Evolutionary conservation across 331 rosid species (phyloP).

Genomic region (Rosa hybrid): DNA sequence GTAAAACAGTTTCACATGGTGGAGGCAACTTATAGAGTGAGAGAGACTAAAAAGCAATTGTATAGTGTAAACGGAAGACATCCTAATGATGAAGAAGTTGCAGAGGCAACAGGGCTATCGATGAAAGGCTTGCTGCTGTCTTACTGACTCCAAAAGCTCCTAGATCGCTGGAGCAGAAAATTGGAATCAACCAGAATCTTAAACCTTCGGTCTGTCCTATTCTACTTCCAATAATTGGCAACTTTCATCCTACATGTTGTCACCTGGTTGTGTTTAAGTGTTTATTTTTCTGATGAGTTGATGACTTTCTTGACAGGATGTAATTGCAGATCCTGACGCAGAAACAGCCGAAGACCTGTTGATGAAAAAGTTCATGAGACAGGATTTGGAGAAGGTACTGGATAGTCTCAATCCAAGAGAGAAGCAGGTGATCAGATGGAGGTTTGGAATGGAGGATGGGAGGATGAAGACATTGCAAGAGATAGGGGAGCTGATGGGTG

Average conservation of each 20-base stretch:
- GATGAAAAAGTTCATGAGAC: slow-evolving; percentile 72
- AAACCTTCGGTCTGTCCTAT: slow-evolving; percentile 77
- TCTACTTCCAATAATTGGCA: slow-evolving; percentile 8
- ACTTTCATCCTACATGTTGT: background rate
- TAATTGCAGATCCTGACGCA: slow-evolving; percentile 68
- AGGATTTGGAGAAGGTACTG: slow-evolving; percentile 75
- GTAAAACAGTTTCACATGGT: slow-evolving; percentile 84
- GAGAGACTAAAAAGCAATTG: slow-evolving; percentile 79
- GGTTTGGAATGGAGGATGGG: slow-evolving; percentile 97
- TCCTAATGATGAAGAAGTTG: slow-evolving; percentile 78
- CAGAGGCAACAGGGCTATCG: slow-evolving; percentile 82
- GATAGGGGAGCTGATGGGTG: slow-evolving; percentile 90
- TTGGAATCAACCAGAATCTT: slow-evolving; percentile 80
- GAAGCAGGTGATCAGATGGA: slow-evolving; percentile 82
- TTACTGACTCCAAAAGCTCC: slow-evolving; percentile 92
- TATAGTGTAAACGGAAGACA: slow-evolving; percentile 75
- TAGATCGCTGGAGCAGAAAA: slow-evolving; percentile 83
- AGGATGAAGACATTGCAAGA: slow-evolving; percentile 94
- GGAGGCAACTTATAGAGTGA: slow-evolving; percentile 90
- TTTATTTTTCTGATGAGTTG: slow-evolving; percentile 20
- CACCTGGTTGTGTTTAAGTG: background rate
- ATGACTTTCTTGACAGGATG: slow-evolving; percentile 52
- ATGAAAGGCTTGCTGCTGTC: slow-evolving; percentile 89
- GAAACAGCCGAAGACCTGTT: slow-evolving; percentile 75
- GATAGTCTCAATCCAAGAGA: slow-evolving; percentile 83